These are phyloP conservation scores for Geotrichum candidum DNA, from an alignment of 1,139 yeast species.

Conservation along the genomic window DNA sequence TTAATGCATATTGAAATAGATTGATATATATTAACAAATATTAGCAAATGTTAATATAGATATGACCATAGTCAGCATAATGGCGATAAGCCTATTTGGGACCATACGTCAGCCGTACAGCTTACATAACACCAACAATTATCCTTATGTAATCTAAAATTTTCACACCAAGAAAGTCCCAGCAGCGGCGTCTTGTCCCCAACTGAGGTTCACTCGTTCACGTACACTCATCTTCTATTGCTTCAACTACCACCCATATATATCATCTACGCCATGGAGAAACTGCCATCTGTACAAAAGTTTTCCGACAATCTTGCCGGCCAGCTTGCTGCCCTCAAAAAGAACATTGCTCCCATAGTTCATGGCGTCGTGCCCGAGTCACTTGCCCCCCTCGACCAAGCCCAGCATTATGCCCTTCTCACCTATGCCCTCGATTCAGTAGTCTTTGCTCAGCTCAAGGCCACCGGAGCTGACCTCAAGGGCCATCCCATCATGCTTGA, in stretches of 20 bases:
- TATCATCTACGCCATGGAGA: slow-evolving; percentile 23
- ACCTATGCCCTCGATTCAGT: slow-evolving; percentile 41
- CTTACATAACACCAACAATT: no score
- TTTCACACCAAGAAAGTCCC: no score
- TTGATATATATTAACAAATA: no score
- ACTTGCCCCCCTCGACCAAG: slow-evolving; percentile 32
- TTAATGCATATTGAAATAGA: no score
- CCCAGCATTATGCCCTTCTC: slow-evolving; percentile 33
- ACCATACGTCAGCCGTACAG: no score
- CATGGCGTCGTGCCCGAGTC: slow-evolving; percentile 25
- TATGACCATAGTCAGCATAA: no score
- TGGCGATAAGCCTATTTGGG: no score
- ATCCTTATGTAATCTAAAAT: no score
- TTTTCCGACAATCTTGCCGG: slow-evolving; percentile 27
- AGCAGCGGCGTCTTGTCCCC: no score
- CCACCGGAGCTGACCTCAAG: slow-evolving; percentile 53
- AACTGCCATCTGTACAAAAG: slow-evolving; percentile 24
- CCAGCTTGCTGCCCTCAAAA: slow-evolving; percentile 28
- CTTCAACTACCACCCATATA: no score
- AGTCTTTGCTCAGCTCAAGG: slow-evolving; percentile 52
- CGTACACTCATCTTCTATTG: not conserved
- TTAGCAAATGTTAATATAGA: no score
- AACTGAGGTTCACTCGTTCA: no score
- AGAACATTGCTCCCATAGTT: slow-evolving; percentile 27
- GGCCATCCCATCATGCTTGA: slow-evolving; percentile 65